Evolutionary conservation across 331 rosid genomes (phyloP).

Genomic region (Pyracantha coccinea): DNA sequence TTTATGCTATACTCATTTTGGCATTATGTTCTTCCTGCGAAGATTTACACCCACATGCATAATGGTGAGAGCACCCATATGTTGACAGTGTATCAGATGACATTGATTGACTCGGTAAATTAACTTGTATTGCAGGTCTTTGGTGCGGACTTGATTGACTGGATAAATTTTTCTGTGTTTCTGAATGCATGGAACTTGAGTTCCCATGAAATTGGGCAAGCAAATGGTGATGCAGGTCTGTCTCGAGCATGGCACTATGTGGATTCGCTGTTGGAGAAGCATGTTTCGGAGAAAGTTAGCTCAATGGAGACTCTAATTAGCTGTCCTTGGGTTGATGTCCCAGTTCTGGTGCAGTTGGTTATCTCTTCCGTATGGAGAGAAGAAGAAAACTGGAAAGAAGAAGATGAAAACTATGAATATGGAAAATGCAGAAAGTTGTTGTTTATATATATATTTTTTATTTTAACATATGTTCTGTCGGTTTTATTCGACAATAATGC

Average conservation of each 20-base stretch:
- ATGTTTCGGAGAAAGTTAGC: slow-evolving; percentile 37
- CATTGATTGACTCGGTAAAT: background rate
- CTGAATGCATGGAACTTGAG: slow-evolving; percentile 73
- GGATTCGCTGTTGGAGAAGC: slow-evolving; percentile 65
- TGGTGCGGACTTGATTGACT: slow-evolving; percentile 69
- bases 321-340: slow-evolving; percentile 44
- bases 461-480: no score
- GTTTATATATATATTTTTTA: no score
- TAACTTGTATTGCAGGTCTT: slow-evolving; percentile 47
- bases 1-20: background rate
- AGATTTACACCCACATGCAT: background rate
- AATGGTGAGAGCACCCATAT: background rate
- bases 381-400: no score
- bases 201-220: slow-evolving; percentile 49
- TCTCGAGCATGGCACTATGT: slow-evolving; percentile 48
- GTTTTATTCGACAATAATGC: no score
- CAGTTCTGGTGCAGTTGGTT: slow-evolving; percentile 61
- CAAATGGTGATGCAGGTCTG: slow-evolving; percentile 30
- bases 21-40: background rate
- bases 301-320: slow-evolving; percentile 35
- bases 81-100: background rate
- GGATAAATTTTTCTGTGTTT: slow-evolving; percentile 85
- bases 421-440: no score
- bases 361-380: no score
- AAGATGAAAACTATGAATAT: no score